phyloP scores from a whole-genome alignment of 1,284 basidiomycete species.

The Xerocomus nothofagi region DNA sequence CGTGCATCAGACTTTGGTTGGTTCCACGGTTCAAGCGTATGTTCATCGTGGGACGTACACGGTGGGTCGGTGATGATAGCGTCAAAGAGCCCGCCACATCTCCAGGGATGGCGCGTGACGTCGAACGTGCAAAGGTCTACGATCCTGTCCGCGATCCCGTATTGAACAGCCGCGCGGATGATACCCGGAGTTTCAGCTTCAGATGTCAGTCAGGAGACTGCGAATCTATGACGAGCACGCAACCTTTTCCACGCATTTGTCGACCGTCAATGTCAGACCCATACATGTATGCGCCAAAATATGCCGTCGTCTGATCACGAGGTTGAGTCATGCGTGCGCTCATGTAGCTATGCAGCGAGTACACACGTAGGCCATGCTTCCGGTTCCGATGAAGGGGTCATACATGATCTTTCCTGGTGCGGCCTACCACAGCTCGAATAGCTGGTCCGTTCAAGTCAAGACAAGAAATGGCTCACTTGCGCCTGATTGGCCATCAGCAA shows the following conservation, averaged over 20 bases:
- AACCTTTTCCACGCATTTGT: conserved; percentile 93
- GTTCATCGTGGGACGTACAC: conserved; percentile 51
- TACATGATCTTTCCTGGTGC: conserved; percentile 89
- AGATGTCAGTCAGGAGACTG: neutral
- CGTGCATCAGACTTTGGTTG: conserved; percentile 1
- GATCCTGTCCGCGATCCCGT: conserved; percentile 75
- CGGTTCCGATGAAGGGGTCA: conserved; percentile 97
- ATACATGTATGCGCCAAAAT: conserved; percentile 86
- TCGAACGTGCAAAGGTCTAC: conserved; percentile 90
- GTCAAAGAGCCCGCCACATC: conserved; percentile 88
- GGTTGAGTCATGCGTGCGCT: neutral
- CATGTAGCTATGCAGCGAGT: conserved; percentile 23
- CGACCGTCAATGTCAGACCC: conserved; percentile 98
- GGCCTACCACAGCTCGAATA: conserved; percentile 50
- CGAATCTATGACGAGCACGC: neutral
- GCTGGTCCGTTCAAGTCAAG: neutral
- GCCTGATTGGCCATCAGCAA: conserved; percentile 96
- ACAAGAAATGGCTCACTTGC: conserved; percentile 48
- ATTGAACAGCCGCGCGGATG: conserved; percentile 80
- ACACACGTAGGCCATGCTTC: conserved; percentile 88
- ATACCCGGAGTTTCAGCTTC: conserved; percentile 67
- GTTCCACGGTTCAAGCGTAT: neutral
- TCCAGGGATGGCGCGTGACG: conserved; percentile 86
- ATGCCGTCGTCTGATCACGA: conserved; percentile 63
- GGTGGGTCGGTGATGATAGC: conserved; percentile 95